A percentile compares a stretch with the other conserved stretches of the same genome.
phyloP scores from a whole-genome alignment of 148 eudicot species.

The Heliosperma pusillum region DNA sequence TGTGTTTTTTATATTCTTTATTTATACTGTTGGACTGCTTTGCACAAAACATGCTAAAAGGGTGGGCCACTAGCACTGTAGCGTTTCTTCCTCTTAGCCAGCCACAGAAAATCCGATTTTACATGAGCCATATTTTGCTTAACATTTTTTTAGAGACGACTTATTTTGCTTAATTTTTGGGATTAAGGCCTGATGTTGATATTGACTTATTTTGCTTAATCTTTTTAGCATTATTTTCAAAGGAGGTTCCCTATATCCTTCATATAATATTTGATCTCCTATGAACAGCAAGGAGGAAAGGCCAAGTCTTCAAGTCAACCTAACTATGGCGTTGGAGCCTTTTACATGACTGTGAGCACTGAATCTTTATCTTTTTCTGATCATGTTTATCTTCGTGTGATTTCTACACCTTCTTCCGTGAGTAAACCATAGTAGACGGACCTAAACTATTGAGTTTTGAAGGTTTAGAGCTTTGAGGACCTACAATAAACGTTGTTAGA shows the following conservation, averaged over 20 bases:
- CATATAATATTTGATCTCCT: constrained; percentile 4
- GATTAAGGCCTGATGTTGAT: not conserved
- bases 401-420: not conserved
- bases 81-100: not conserved
- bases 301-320: constrained; percentile 47
- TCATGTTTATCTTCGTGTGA: not conserved
- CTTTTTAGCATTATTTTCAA: not conserved
- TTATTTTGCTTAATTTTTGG: too few species aligned
- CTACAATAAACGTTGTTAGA: too few species aligned
- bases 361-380: not conserved
- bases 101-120: too few species aligned
- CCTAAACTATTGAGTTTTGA: too few species aligned
- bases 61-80: not conserved
- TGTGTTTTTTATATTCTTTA: not conserved
- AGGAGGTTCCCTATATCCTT: not conserved
- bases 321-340: constrained; percentile 50
- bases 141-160: too few species aligned
- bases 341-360: constrained; percentile 45
- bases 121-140: too few species aligned
- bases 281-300: constrained; percentile 37
- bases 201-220: not conserved
- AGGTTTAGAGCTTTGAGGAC: too few species aligned
- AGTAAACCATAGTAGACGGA: too few species aligned
- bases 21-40: not conserved
- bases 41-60: not conserved